Evolutionary conservation across 73 alveolate species (phyloP), one percentile per base, ranked within the genome.

Genomic region (Paramecium primaurelia): DNA sequence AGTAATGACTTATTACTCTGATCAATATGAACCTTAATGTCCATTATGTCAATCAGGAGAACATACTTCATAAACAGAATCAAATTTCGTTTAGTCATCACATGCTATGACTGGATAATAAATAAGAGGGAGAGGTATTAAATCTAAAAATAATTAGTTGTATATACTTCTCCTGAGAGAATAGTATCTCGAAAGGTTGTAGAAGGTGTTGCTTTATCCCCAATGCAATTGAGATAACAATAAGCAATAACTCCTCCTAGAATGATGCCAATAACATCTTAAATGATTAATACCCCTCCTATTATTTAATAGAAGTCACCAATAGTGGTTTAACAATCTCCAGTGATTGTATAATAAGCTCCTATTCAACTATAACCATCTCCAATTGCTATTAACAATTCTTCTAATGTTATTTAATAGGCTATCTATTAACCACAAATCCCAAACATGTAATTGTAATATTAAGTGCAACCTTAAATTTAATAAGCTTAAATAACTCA

Each of bases 41-140:
- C 84, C 84, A 25, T 28, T 32, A 32, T 64, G 84, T 64, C 22
- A 64, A 64, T 64, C 84, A 64, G 84, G 84, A 64, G 84, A 28
- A 14, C 84, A 64, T 64, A 14, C 84, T 64, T 32, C 51, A 12
- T 32, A 28, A 28, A 64, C 84, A 64, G 84, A 64, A 64, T 10
- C 45, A 0, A 64, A 64, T 64, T 64, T 28, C 9, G 51, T 34
- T 64, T 34, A 64, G 16, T 64, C 45, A 12, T 11, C 51, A 11
- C 51, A 28, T 14, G 42, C 42, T 2, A 32, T 64, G 42, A 1
- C 45, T 25, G 84, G 84, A 54, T 64, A 64, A 64, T 6, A 32
- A 64, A 12, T 32, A 12, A 28, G 84, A 64, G 84, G 84, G 28
- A 64, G 84, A 34, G 84, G 84, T 64, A 28, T 0, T 8, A 64